A percentile compares a stretch with the other conserved stretches of the same genome.
These are phyloP conservation scores for Cucurbita moschata DNA, from an alignment of 306 rosid species.

Conservation along the genomic window DNA sequence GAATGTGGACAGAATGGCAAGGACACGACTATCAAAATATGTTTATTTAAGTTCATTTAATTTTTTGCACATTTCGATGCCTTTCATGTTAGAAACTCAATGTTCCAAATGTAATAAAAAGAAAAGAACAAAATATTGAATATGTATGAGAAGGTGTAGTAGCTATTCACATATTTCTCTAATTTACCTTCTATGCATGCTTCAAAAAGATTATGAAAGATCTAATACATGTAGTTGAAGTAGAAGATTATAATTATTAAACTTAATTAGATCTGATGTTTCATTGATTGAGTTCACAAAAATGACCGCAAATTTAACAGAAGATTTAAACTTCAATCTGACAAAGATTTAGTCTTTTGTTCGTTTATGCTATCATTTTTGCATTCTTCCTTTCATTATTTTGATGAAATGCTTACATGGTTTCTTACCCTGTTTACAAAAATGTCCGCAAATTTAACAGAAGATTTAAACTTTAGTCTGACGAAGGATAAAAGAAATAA, in stretches of 20 bases:
- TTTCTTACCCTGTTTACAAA: neutral
- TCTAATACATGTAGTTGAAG: too few species aligned
- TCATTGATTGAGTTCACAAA: neutral
- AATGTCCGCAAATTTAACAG: neutral
- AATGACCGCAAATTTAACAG: neutral
- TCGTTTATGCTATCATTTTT: too few species aligned
- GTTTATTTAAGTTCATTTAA: neutral
- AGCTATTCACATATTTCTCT: too few species aligned
- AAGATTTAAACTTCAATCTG: neutral
- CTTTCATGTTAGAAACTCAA: neutral
- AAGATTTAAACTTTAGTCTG: neutral
- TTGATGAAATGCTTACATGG: too few species aligned
- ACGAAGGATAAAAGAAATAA: neutral
- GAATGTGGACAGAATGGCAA: neutral
- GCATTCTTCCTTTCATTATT: too few species aligned
- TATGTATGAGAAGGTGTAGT: too few species aligned
- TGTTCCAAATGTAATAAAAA: neutral
- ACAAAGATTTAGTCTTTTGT: neutral
- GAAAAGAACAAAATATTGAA: neutral
- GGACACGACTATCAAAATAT: neutral
- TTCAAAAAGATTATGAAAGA: too few species aligned
- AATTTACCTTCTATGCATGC: too few species aligned
- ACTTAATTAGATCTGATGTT: neutral
- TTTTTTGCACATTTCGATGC: neutral
- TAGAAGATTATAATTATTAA: neutral